Percentiles rank a stretch among this genome's conserved stretches.
Evolutionary conservation across 176 grass and related monocot species (phyloP).

Genomic region (Typha latifolia): DNA sequence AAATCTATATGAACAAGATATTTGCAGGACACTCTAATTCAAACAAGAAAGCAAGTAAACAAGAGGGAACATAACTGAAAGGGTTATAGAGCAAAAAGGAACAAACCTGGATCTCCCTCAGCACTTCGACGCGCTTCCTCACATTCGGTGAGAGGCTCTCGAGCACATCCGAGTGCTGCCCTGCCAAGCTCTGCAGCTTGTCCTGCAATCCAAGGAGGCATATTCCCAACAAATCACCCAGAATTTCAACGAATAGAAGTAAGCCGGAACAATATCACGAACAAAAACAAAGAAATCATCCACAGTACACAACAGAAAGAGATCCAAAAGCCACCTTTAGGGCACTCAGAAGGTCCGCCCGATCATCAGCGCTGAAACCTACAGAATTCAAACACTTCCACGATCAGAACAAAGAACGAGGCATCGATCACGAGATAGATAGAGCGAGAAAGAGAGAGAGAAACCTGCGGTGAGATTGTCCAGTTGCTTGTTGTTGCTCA

Average conservation of each 20-base stretch:
- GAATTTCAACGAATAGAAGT: background rate
- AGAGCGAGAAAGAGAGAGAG: background rate
- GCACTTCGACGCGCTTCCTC: slow-evolving; percentile 20
- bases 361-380: slow-evolving; percentile 13
- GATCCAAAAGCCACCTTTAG: slow-evolving; percentile 4
- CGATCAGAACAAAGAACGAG: background rate
- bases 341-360: slow-evolving; percentile 7
- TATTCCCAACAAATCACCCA: background rate
- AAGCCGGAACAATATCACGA: background rate
- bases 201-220: no score
- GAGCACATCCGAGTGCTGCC: slow-evolving; percentile 2
- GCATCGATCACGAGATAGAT: background rate
- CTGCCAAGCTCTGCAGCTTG: slow-evolving; percentile 11
- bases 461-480: background rate
- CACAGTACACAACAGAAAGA: background rate
- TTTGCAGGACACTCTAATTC: background rate
- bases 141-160: slow-evolving; percentile 11
- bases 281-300: background rate
- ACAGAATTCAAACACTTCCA: background rate
- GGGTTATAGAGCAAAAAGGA: background rate
- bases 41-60: background rate
- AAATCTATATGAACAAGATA: no score
- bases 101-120: slow-evolving; percentile 15
- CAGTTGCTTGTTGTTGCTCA: slow-evolving; percentile 9
- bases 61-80: background rate